Evolutionary conservation across 140 eudicot genomes (phyloP).

Genomic region (Bidens hawaiensis): DNA sequence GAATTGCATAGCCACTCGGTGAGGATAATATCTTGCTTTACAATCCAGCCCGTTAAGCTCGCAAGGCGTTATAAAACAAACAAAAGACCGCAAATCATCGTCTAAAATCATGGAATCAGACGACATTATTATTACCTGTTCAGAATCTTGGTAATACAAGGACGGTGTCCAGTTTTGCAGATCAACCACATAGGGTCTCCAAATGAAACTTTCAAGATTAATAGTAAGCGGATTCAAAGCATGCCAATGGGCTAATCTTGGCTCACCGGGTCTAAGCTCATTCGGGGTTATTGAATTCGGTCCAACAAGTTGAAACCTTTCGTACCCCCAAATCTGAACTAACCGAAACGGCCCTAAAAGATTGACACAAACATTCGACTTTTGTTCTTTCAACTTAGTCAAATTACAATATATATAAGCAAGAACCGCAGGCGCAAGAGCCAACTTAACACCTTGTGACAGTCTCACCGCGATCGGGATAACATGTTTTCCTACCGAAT

Average conservation of each 20-base stretch:
- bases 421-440: slow-evolving; percentile 46
- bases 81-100: slow-evolving; percentile 20
- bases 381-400: slow-evolving; percentile 19
- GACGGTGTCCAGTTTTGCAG: slow-evolving; percentile 31
- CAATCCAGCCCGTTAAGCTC: slow-evolving; percentile 26
- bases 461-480: slow-evolving; percentile 31
- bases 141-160: slow-evolving; percentile 22
- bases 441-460: slow-evolving; percentile 30
- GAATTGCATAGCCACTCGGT: slow-evolving; percentile 40
- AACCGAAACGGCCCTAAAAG: slow-evolving; percentile 37
- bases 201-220: slow-evolving; percentile 22
- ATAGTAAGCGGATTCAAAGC: slow-evolving; percentile 5
- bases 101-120: background rate
- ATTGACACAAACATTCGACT: background rate
- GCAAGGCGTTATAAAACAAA: slow-evolving; percentile 17
- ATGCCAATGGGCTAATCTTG: slow-evolving; percentile 52
- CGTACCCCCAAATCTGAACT: slow-evolving; percentile 57
- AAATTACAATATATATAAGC: slow-evolving; percentile 34
- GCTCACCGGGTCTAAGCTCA: slow-evolving; percentile 19
- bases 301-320: slow-evolving; percentile 33
- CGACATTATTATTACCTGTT: slow-evolving; percentile 8
- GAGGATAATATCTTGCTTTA: slow-evolving; percentile 35
- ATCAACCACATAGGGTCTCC: slow-evolving; percentile 48
- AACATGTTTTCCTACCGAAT: slow-evolving; percentile 21
- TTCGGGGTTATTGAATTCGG: slow-evolving; percentile 31